These are phyloP conservation scores for Boletus sp. DNA, from an alignment of 1,284 basidiomycete genomes.

Conservation along the genomic window DNA sequence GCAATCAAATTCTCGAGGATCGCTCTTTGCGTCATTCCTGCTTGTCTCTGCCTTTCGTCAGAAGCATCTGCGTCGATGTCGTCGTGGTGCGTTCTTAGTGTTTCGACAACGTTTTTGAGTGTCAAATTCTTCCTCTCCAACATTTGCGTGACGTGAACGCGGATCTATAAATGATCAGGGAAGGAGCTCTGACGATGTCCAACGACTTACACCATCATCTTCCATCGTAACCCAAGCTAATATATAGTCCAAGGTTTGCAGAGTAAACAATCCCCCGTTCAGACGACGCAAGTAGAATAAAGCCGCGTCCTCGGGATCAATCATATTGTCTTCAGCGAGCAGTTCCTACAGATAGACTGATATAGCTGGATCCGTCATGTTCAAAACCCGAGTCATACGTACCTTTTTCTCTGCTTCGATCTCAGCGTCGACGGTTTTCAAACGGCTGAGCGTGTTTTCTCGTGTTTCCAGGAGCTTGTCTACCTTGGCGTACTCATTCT, in stretches of 20 bases:
- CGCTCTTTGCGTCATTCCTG: constrained; percentile 60
- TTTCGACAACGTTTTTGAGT: constrained; percentile 65
- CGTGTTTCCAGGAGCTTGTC: constrained; percentile 92
- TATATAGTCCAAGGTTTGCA: constrained; percentile 93
- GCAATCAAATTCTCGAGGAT: constrained; percentile 72
- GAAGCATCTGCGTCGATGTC: constrained; percentile 66
- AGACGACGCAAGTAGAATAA: constrained; percentile 83
- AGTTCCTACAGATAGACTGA: constrained; percentile 48
- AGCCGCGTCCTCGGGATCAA: constrained; percentile 69
- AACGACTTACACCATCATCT: constrained; percentile 85
- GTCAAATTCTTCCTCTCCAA: constrained; percentile 72
- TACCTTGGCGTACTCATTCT: constrained; percentile 88
- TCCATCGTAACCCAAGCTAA: constrained; percentile 97
- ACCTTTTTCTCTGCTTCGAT: constrained; percentile 73
- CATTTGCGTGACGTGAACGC: constrained; percentile 74
- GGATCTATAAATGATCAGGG: constrained; percentile 54
- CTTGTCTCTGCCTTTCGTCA: constrained; percentile 29
- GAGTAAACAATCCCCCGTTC: constrained; percentile 84
- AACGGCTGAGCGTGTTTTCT: constrained; percentile 64
- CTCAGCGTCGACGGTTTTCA: constrained; percentile 63
- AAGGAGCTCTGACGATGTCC: background rate
- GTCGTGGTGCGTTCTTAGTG: constrained; percentile 67
- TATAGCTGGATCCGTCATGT: background rate
- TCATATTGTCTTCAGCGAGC: constrained; percentile 58
- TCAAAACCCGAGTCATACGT: constrained; percentile 13